Conservation (phyloP, 2,329 filamentous ascomycete genomes). For the Knufia fluminis region DNA sequence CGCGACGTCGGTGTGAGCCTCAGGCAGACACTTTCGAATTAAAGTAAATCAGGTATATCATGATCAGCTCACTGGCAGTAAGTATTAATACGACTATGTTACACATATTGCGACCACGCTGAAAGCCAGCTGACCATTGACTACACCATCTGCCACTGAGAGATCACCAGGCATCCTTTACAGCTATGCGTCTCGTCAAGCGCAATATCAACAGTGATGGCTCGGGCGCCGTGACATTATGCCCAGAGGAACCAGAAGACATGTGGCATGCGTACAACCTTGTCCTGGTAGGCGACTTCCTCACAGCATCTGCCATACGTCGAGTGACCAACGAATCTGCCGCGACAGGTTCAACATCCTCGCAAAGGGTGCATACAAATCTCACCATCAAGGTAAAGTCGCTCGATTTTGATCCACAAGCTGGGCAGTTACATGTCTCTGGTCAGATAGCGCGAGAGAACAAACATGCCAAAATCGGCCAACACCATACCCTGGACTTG, state of each 20-base stretch:
- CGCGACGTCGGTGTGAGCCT: too few species aligned
- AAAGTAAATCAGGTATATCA: too few species aligned
- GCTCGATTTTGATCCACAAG: constrained; percentile 61
- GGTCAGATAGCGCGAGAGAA: constrained; percentile 59
- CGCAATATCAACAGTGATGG: constrained; percentile 58
- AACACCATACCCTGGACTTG: constrained; percentile 67
- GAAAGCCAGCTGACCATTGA: too few species aligned
- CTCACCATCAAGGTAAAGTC: constrained; percentile 57
- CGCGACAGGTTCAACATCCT: constrained; percentile 52
- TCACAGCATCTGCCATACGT: constrained; percentile 58
- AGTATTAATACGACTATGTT: too few species aligned
- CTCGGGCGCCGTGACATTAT: constrained; percentile 55
- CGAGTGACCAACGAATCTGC: constrained; percentile 52
- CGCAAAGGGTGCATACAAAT: constrained; percentile 54
- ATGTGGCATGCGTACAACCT: constrained; percentile 75
- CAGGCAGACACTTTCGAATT: too few species aligned
- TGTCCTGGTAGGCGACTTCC: constrained; percentile 54
- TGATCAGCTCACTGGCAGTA: too few species aligned
- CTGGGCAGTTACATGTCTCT: constrained; percentile 58
- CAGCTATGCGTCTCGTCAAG: constrained; percentile 56
- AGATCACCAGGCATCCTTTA: too few species aligned
- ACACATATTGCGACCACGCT: too few species aligned
- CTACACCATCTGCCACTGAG: too few species aligned
- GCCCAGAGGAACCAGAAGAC: constrained; percentile 65
- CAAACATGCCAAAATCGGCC: constrained; percentile 56